Percentiles rank a stretch among this genome's conserved stretches.
These are phyloP conservation scores for Talaromyces amestolkiae DNA, from an alignment of 2,329 filamentous ascomycete genomes.

Conservation along the genomic window DNA sequence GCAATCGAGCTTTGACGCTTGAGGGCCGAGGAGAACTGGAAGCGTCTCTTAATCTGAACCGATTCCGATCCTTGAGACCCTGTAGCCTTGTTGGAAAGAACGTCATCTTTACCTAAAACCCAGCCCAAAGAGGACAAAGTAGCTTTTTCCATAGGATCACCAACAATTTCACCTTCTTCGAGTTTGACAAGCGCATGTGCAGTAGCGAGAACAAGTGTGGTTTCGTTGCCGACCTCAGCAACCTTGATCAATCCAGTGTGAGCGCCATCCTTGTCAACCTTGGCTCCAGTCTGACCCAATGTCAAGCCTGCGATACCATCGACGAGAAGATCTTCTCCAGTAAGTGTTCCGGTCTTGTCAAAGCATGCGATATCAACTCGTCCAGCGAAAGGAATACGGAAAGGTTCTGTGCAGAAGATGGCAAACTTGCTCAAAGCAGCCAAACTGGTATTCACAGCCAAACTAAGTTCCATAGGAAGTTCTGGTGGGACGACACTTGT, in stretches of 20 bases:
- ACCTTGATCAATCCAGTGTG: slow-evolving; percentile 76
- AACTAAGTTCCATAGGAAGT: slow-evolving; percentile 93
- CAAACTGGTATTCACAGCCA: slow-evolving; percentile 96
- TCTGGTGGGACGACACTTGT: slow-evolving; percentile 98
- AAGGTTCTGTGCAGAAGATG: slow-evolving; percentile 98
- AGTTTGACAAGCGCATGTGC: slow-evolving; percentile 94
- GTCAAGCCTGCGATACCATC: slow-evolving; percentile 91
- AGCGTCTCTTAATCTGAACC: slow-evolving; percentile 92
- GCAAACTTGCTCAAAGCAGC: slow-evolving; percentile 91
- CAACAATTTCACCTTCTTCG: slow-evolving; percentile 94
- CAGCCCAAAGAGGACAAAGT: slow-evolving; percentile 86
- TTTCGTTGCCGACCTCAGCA: slow-evolving; percentile 69
- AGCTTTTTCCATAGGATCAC: slow-evolving; percentile 98
- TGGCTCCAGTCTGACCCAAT: slow-evolving; percentile 65
- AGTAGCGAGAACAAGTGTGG: slow-evolving; percentile 87
- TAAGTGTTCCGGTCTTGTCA: slow-evolving; percentile 96
- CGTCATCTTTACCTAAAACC: slow-evolving; percentile 87
- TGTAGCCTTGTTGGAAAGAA: slow-evolving; percentile 64
- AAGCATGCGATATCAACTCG: slow-evolving; percentile 96
- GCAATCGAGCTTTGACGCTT: slow-evolving; percentile 96
- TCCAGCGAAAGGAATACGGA: slow-evolving; percentile 94
- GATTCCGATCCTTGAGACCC: slow-evolving; percentile 57
- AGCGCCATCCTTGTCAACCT: slow-evolving; percentile 73
- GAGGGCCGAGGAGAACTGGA: slow-evolving; percentile 95
- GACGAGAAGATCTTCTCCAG: slow-evolving; percentile 93